A percentile compares a stretch with the other conserved stretches of the same genome.
phyloP scores from a whole-genome alignment of 202 grass and related monocot genomes.

The Setaria viridis region DNA sequence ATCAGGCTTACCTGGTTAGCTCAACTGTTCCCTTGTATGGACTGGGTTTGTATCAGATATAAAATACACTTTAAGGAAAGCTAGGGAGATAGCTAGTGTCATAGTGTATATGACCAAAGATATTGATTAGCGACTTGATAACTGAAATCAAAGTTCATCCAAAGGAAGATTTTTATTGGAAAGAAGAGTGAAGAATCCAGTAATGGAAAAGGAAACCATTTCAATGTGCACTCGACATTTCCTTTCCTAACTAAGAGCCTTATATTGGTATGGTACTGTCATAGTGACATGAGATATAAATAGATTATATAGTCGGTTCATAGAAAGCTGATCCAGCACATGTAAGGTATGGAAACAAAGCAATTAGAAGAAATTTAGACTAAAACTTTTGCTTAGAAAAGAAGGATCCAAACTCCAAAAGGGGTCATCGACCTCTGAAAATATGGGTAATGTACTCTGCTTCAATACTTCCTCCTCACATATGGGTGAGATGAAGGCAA shows the following conservation, averaged over 20 bases:
- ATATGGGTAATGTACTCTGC: not conserved
- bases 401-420: not conserved
- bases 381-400: not conserved
- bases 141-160: too few relatives aligned
- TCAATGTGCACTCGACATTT: not conserved
- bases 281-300: not conserved
- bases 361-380: not conserved
- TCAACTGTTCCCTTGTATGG: conserved; percentile 10
- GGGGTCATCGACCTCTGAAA: not conserved
- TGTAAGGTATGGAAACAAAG: not conserved
- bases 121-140: too few relatives aligned
- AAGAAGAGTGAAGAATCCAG: not conserved
- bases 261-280: not conserved
- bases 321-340: conserved; percentile 17
- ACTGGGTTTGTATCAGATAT: not conserved
- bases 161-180: not conserved
- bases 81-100: not conserved
- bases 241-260: not conserved
- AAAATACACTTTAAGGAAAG: not conserved
- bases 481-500: not conserved
- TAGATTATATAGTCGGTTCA: not conserved
- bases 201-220: not conserved
- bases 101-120: too few relatives aligned
- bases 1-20: not conserved
- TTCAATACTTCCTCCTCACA: not conserved